These are phyloP conservation scores for Eucalyptus regnans DNA, from an alignment of 345 rosid genomes.

Conservation along the genomic window DNA sequence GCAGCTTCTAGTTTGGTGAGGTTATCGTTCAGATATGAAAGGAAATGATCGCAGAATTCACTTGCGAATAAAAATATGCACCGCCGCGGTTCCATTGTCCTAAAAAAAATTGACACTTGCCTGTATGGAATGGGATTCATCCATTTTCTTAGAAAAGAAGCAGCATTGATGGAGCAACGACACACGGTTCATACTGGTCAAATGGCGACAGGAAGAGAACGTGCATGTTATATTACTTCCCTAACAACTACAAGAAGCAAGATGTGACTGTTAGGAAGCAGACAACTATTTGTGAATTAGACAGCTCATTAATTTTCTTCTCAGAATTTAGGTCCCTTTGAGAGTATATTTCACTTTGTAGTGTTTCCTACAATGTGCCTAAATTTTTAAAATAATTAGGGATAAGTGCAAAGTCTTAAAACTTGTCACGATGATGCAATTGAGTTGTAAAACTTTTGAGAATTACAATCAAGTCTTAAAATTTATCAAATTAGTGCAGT, in stretches of 20 bases:
- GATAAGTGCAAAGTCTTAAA: too few relatives aligned
- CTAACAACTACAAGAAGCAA: neutral
- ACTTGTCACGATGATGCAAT: accelerated
- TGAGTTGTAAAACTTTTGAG: too few relatives aligned
- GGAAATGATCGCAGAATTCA: neutral
- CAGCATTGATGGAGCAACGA: too few relatives aligned
- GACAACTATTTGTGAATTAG: too few relatives aligned
- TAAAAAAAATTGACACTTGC: neutral
- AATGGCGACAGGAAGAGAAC: neutral
- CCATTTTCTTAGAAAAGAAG: too few relatives aligned
- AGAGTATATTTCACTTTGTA: neutral
- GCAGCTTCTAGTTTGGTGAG: neutral
- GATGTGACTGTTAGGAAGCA: neutral
- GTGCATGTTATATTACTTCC: neutral
- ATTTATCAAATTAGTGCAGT: too few relatives aligned
- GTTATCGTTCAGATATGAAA: neutral
- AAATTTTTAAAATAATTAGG: too few relatives aligned
- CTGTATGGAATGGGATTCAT: too few relatives aligned
- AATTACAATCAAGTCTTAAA: too few relatives aligned
- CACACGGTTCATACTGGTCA: neutral
- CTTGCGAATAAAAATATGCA: neutral
- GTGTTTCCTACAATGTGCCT: neutral
- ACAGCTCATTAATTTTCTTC: neutral
- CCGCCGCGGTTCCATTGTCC: neutral
- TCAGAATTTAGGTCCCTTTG: neutral